Conservation (phyloP, 495 filamentous ascomycete genomes). For the Podospora pseudocomata region DNA sequence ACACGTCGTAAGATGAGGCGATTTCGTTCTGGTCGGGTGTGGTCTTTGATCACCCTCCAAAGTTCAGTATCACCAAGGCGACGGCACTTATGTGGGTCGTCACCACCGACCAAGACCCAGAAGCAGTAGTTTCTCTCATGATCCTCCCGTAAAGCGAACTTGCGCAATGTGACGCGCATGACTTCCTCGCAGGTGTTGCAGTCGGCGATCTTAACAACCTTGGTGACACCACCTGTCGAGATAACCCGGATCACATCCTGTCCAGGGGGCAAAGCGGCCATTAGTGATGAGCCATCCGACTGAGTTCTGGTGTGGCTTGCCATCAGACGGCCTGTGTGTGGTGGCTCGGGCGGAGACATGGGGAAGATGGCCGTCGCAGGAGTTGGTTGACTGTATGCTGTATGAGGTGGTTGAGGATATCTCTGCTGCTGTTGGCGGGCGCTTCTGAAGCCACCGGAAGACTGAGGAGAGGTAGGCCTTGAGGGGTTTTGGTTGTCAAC, state of each 20-base stretch:
- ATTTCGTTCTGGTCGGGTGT: slow-evolving; percentile 72
- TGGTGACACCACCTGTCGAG: slow-evolving; percentile 82
- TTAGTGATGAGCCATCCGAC: slow-evolving; percentile 72
- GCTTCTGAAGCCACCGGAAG: slow-evolving; percentile 50
- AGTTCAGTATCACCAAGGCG: slow-evolving; percentile 80
- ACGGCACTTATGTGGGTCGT: slow-evolving; percentile 71
- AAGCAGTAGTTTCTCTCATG: slow-evolving; percentile 79
- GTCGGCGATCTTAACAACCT: slow-evolving; percentile 82
- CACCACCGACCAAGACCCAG: slow-evolving; percentile 76
- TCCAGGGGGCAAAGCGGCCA: slow-evolving; percentile 72
- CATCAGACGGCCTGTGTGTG: slow-evolving; percentile 45
- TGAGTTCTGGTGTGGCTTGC: slow-evolving; percentile 56
- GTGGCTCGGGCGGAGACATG: slow-evolving; percentile 37
- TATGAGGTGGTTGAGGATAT: slow-evolving; percentile 12
- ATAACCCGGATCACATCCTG: slow-evolving; percentile 87
- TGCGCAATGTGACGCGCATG: slow-evolving; percentile 76
- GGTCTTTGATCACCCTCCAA: slow-evolving; percentile 75
- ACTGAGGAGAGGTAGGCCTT: slow-evolving; percentile 67
- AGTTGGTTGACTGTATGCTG: slow-evolving; percentile 24
- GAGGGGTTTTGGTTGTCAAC: slow-evolving; percentile 55
- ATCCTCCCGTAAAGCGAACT: slow-evolving; percentile 71
- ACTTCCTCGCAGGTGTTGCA: slow-evolving; percentile 90
- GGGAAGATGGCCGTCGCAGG: slow-evolving; percentile 34
- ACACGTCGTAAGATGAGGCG: slow-evolving; percentile 87
- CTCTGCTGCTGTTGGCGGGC: slow-evolving; percentile 7